Base-by-base conservation (phyloP, 2,329 filamentous ascomycete genomes). In the Clonostachys byssicola region DNA sequence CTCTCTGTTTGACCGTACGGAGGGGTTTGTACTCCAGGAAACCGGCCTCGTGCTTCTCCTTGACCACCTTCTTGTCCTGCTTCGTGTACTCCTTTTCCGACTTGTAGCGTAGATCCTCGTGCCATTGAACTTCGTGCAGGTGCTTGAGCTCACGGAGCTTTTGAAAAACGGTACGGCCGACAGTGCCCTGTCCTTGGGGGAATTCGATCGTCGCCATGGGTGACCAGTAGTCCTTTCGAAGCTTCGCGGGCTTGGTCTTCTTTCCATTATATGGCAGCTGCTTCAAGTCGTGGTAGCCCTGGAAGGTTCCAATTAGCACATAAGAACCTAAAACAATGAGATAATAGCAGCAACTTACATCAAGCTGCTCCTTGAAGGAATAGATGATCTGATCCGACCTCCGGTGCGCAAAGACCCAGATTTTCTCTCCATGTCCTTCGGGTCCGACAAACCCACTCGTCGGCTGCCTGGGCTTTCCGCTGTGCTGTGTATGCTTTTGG, bases 141-240 rank as follows among this genome's bases (percentile, higher is more conserved):
- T 70, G 70, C 56, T 80, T 76, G 63, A 84, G 77, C 68, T 88
- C 83, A 55, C 81, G 81, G 55, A 87, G 72, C 60, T 79, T 81
- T 56, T 82, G 79, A 64, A 72, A 86, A 41, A 80, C 78, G 45
- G 73, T 78, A 33, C 77, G 77, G 20, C 84, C 83, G 13, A 83
- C 68, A 23, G 67, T 60, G 49, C 75, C 77, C 38, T 70, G 65
- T 40, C 75, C 77, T 41, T 64, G 50, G 40, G 74, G 74, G 60
- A 88, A 82, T 57, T 75, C 67, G 51, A 87, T 78, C 52, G 75
- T 65, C 44, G 81, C 81, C 56, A 86, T 67, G 7, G 80, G 79
- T 34, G 69, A 67, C 83, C 85, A 87, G 65, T 82, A 80, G 67
- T 88, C 84, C 63, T 82, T 85, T 49, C 84, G 81, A 38, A 87